phyloP scores from a whole-genome alignment of 768 basidiomycete genomes.

The Lentinus tigrinus region DNA sequence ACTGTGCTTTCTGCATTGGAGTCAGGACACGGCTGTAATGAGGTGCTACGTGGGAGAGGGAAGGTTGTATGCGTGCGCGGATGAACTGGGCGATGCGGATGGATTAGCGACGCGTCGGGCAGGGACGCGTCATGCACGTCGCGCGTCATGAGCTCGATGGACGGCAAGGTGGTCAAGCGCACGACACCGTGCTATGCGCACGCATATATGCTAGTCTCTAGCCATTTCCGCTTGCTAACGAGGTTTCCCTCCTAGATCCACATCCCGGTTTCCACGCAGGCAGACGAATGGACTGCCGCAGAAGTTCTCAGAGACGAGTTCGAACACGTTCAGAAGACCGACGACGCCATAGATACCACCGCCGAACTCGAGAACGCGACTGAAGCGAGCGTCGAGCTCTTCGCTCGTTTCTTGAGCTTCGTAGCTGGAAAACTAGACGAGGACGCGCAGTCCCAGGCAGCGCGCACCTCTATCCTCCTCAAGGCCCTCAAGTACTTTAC shows the following conservation, averaged over 20 bases:
- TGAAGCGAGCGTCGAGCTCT: slow-evolving; percentile 74
- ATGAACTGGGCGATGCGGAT: neutral
- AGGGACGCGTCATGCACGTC: neutral
- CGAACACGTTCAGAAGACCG: slow-evolving; percentile 56
- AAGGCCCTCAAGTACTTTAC: slow-evolving; percentile 80
- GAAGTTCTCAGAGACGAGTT: slow-evolving; percentile 93
- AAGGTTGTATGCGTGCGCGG: neutral
- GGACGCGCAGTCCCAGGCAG: slow-evolving; percentile 49
- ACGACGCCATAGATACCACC: slow-evolving; percentile 56
- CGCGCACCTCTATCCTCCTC: slow-evolving; percentile 66
- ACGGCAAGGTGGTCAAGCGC: neutral
- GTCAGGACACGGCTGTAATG: neutral
- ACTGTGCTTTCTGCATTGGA: neutral
- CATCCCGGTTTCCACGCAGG: slow-evolving; percentile 79
- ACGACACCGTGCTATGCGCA: neutral
- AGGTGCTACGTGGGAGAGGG: neutral
- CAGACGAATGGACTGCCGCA: slow-evolving; percentile 88
- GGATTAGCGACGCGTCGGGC: neutral
- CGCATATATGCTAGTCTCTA: neutral
- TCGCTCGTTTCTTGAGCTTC: slow-evolving; percentile 81
- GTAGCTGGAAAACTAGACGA: slow-evolving; percentile 62
- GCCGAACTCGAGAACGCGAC: slow-evolving; percentile 50
- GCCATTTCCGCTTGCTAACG: neutral
- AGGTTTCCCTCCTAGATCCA: slow-evolving; percentile 52
- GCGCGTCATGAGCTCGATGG: neutral